Base-by-base conservation (phyloP, 768 basidiomycete genomes). In the Tylopilus subfusipes region DNA sequence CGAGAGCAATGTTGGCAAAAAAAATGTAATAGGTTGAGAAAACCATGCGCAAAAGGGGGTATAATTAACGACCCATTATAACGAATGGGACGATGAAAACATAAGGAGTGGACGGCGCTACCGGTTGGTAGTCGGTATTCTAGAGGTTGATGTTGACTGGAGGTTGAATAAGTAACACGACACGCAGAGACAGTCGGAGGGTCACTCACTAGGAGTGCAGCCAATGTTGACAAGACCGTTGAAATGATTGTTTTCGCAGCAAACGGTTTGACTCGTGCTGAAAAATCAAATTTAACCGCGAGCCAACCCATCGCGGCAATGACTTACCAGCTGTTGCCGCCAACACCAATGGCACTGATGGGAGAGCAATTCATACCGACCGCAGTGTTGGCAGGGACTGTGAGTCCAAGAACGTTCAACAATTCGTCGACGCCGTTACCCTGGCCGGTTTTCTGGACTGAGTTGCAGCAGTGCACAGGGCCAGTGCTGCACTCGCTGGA, bases 201-300 rank as follows among this genome's bases (percentile, higher is more conserved):
- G 2, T 5, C 34, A 70, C 58, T 62, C 65, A 67, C 79, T 67
- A 13, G 73, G 71, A 13, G 62, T 57, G 59, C 78, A 80, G n/a
- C 65, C 75, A 49, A 77, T 53, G 44, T 63, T 66, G 53, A 80
- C 50, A 12, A 79, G 16, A 3, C 77, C 76, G 14, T 53, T 52
- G 61, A 65, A 73, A 1, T 50, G 36, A 53, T 74, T 70, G 55
- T 72, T 53, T 0, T 61, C 31, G 55, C 79, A 80, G 59, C 79
- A 80, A 1, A 77, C 78, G 1, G 73, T 59, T 40, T 76, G 53
- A 6, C 57, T 40, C 6, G 53, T 5, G 58, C 77, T 78, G 27
- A 64, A 42, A 57, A 21, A 19, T 14, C 12, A 21, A 25, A 0
- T 24, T 67, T 13, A 55, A 21, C 3, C 11, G 9, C 6, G 24